These are phyloP conservation scores for Aspergillus awamori DNA, from an alignment of 2,329 filamentous ascomycete genomes.

Conservation along the genomic window DNA sequence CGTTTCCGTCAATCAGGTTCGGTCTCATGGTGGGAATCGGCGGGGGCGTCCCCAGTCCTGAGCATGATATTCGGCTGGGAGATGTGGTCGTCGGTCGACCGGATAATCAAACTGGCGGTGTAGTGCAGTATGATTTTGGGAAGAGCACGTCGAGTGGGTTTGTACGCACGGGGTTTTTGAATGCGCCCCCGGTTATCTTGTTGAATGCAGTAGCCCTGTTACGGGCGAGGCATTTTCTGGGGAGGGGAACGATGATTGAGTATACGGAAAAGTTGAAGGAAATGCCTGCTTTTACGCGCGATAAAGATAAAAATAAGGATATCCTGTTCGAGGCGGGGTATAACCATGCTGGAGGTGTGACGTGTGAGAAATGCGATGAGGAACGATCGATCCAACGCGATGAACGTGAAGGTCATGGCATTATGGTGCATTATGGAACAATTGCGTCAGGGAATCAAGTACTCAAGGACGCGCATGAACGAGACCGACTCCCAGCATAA, in stretches of 20 bases:
- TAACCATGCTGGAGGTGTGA: background rate
- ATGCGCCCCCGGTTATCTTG: constrained; percentile 7
- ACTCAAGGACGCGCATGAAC: constrained; percentile 1
- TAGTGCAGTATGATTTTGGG: constrained; percentile 19
- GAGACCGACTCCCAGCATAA: constrained; percentile 5
- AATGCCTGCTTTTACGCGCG: background rate
- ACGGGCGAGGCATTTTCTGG: background rate
- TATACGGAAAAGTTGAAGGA: background rate
- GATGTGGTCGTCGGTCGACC: constrained; percentile 16
- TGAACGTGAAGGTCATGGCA: background rate
- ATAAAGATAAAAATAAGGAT: too few relatives aligned
- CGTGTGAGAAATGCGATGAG: background rate
- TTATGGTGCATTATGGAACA: constrained; percentile 10
- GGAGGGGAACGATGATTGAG: background rate
- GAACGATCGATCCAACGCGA: background rate
- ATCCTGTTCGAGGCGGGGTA: too few relatives aligned
- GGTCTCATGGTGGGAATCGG: constrained; percentile 18
- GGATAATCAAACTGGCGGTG: background rate
- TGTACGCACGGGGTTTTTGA: constrained; percentile 4
- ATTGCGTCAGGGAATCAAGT: constrained; percentile 16
- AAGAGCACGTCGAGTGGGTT: constrained; percentile 8
- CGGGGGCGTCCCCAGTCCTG: constrained; percentile 1
- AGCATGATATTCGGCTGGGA: constrained; percentile 11
- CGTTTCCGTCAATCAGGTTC: constrained; percentile 13
- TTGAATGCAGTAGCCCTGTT: background rate